Conservation (phyloP, 1,284 basidiomycete genomes). For the Ustilago lituana region DNA sequence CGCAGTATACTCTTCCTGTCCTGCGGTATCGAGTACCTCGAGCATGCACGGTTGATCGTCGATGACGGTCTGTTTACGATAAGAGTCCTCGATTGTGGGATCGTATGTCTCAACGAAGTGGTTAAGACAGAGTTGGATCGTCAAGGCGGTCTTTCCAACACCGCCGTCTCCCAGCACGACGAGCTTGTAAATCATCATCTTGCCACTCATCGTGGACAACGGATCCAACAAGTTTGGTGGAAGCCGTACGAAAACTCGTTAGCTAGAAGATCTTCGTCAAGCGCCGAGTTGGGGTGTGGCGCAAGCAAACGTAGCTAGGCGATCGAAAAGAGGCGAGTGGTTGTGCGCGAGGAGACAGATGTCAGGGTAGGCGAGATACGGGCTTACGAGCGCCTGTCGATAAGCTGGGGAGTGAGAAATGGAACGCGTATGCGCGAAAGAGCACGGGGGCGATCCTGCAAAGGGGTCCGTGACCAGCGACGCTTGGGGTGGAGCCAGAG, state of each 20-base stretch:
- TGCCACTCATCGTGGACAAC: constrained; percentile 44
- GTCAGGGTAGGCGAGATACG: no score
- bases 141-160: constrained; percentile 95
- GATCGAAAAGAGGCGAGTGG: not conserved
- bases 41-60: constrained; percentile 71
- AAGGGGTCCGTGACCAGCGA: constrained; percentile 9
- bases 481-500: no score
- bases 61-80: constrained; percentile 68
- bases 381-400: not conserved
- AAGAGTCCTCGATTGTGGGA: constrained; percentile 68
- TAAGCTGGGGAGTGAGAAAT: not conserved
- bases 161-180: constrained; percentile 96
- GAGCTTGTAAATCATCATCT: constrained; percentile 76
- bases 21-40: constrained; percentile 88
- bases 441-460: not conserved
- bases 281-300: no score
- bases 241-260: no score
- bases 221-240: no score
- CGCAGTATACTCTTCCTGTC: constrained; percentile 74
- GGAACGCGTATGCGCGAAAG: not conserved
- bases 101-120: constrained; percentile 65
- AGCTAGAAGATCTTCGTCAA: no score
- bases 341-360: no score
- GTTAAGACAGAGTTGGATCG: constrained; percentile 72
- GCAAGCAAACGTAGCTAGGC: not conserved